Evolutionary conservation across 208 protist genomes (phyloP), one percentile per base, ranked within the genome.

Genomic region (Tritrichomonas foetus): DNA sequence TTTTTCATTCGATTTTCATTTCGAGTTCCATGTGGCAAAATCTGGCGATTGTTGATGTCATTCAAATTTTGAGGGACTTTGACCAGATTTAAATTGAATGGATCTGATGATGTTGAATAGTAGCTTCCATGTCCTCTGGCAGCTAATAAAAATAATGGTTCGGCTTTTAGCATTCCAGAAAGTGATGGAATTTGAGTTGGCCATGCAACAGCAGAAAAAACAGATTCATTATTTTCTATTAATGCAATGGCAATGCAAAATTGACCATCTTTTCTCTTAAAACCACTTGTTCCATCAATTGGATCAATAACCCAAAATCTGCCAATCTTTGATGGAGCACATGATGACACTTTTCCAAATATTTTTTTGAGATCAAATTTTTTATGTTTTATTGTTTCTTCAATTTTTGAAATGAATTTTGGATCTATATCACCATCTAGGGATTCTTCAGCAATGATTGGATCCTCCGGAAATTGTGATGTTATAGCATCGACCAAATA

Each of bases 261-360:
- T 16, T 84, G 27, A 9, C 74, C 44, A 30, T 16, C 44, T 9
- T 49, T 84, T 53, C 27, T 5, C 53, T 61, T 44, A 44, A 84
- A 84, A 25, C 74, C 74, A 53, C 36, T 39, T n/a, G 74, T 84
- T 84, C 74, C 74, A 84, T 84, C 74, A 53, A 84, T 84, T 84
- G 74, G 74, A 84, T 84, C 74, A 53, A 84, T 84, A n/a, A 22
- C 36, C 74, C 74, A 84, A 44, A 33, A 49, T 49, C 74, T 61
- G 11, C 11, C 16, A 61, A 61, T 61, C 5, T 61, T 61, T 61
- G 53, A 61, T 22, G 53, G 53, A 61, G 53, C 53, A 61, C 11
- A 22, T 61, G 5, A 22, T 22, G 5, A 16, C 5, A 16, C 16
- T 61, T 61, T 61, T 61, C 16, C 11, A 61, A 61, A 61, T 16